These are phyloP conservation scores for Thelonectria discophora DNA, from an alignment of 2,329 filamentous ascomycete species.

Conservation along the genomic window DNA sequence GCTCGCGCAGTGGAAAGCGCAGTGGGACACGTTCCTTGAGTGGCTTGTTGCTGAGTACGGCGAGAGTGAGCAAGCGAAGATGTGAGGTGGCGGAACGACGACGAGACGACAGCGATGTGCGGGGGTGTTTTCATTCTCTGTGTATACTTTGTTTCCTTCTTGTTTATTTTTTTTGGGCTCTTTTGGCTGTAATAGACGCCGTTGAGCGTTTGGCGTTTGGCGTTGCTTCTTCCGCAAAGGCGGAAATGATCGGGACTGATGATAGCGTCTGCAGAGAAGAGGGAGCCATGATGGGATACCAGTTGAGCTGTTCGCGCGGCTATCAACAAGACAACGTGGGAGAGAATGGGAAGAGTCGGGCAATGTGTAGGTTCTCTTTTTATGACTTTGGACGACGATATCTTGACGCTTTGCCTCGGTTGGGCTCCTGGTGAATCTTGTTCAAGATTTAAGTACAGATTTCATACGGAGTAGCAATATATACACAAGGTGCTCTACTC, in stretches of 20 bases:
- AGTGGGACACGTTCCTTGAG: slow-evolving; percentile 68
- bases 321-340: neutral
- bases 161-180: neutral
- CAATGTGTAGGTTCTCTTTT: neutral
- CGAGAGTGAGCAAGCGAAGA: slow-evolving; percentile 1
- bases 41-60: slow-evolving; percentile 58
- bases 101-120: neutral
- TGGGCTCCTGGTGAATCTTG: neutral
- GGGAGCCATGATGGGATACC: neutral
- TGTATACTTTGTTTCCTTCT: neutral
- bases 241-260: neutral
- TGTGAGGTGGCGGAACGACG: neutral
- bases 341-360: neutral
- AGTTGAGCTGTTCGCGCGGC: neutral
- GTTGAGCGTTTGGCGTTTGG: neutral
- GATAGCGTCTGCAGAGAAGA: neutral
- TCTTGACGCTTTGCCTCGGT: neutral
- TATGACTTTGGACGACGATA: slow-evolving; percentile 5
- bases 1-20: slow-evolving; percentile 56
- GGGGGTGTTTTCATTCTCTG: neutral
- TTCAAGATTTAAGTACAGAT: neutral
- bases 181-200: neutral
- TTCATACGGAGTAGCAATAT: neutral
- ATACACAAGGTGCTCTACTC: neutral
- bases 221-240: neutral